These are phyloP conservation scores for Fusarium sororula DNA, from an alignment of 2,329 filamentous ascomycete species.

Conservation along the genomic window DNA sequence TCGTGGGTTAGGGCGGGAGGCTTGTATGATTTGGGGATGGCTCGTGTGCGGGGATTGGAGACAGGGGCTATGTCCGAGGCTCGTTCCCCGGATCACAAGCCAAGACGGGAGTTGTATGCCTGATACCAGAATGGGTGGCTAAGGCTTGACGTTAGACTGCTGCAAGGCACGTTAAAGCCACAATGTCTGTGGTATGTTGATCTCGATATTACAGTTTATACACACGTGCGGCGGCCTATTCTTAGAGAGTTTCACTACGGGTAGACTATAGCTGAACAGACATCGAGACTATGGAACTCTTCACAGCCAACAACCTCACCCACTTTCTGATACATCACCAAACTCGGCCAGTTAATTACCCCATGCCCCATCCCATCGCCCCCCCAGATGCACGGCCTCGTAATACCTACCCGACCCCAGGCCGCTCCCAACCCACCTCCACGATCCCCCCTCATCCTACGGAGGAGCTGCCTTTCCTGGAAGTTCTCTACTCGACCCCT, in stretches of 20 bases:
- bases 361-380: background rate
- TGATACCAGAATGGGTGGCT: background rate
- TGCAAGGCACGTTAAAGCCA: conserved; percentile 24
- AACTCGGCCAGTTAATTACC: background rate
- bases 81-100: conserved; percentile 31
- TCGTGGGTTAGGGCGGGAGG: conserved; percentile 12
- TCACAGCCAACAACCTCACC: background rate
- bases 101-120: conserved; percentile 3
- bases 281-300: background rate
- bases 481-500: conserved; percentile 19
- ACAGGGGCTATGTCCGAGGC: conserved; percentile 34
- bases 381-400: background rate
- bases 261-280: background rate
- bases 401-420: background rate
- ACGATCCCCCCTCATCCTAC: conserved; percentile 15
- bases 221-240: background rate
- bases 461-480: conserved; percentile 32
- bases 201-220: background rate
- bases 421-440: conserved; percentile 21
- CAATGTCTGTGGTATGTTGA: background rate
- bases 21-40: conserved; percentile 17
- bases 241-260: background rate
- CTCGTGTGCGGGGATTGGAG: conserved; percentile 20
- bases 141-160: background rate
- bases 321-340: background rate